Conservation (phyloP, 768 basidiomycete species). For the Russula sp. region DNA sequence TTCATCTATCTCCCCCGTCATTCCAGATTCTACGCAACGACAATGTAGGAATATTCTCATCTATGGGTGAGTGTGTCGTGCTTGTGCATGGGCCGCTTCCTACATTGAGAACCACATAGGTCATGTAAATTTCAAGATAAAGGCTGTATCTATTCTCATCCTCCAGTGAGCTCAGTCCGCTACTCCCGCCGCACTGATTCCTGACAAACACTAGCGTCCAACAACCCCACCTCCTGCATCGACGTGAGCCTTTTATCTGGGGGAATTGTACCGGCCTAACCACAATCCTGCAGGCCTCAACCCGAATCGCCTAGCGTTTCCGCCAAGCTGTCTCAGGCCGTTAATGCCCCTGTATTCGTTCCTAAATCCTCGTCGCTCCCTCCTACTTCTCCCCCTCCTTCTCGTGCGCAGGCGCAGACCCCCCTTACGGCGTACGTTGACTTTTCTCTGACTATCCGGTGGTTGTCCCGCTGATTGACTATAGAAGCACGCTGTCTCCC, state of each 20-base stretch:
- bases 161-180: constrained; percentile 44
- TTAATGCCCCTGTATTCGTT: constrained; percentile 82
- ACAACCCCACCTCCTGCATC: constrained; percentile 20
- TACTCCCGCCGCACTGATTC: too few species aligned
- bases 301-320: constrained; percentile 23
- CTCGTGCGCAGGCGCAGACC: constrained; percentile 24
- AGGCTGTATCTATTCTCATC: constrained; percentile 81
- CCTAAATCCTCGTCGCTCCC: constrained; percentile 48
- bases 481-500: constrained; percentile 19
- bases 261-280: background rate
- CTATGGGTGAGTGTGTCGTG: constrained; percentile 57
- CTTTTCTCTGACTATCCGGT: background rate
- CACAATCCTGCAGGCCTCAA: constrained; percentile 11
- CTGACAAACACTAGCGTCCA: constrained; percentile 14
- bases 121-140: constrained; percentile 83
- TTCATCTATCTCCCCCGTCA: constrained; percentile 13
- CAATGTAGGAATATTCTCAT: constrained; percentile 91
- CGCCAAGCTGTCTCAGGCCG: constrained; percentile 51
- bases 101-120: constrained; percentile 34
- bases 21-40: constrained; percentile 59
- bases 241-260: constrained; percentile 18
- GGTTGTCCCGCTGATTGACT: background rate
- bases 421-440: constrained; percentile 22
- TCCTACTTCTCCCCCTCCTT: constrained; percentile 24
- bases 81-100: constrained; percentile 1